Base-by-base conservation (phyloP, 2,329 filamentous ascomycete genomes). In the Akanthomyces lecanii region DNA sequence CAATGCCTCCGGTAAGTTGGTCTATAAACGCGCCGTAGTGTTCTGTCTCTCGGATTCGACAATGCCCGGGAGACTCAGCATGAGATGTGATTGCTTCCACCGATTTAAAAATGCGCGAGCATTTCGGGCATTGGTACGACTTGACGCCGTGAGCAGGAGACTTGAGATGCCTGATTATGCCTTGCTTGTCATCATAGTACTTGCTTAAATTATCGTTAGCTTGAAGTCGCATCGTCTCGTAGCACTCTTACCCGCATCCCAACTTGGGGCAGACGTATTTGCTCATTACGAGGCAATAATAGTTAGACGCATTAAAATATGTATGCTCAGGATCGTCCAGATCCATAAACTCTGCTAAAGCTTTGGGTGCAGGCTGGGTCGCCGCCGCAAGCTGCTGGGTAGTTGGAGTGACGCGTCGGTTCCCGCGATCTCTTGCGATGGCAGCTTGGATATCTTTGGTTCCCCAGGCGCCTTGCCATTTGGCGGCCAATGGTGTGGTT, bases 1-100 rank as follows among this genome's bases (percentile, higher is more conserved):
- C 65, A 52, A 75, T 65, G 0, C 74, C 73, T 6, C 65, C 73
- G 0, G 73, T 73, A 36, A 75, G 62, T 62, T 75, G 73, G 54
- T 75, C 70, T 52, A 75, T 56, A 48, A 69, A 75, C 0, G 68
- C 65, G 3, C 67, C 66, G 48, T 70, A 52, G 7, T 56, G 47
- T 11, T 53, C 38, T n/a, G 63, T 50, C n/a, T 50, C 60, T 18
- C 47, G 47, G n/a, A 64, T 33, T 14, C 52, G 33, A 47, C 60
- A 62, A 12, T 45, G 33, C 5, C 63, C 33, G 62, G 64, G 56
- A 60, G 53, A 52, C 36, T 59, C 47, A 25, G 21, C 47, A n/a
- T 59, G 47, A 18, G 14, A 64, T 54, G n/a, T 45, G 16, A 48
- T 51, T 16, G 55, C 53, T n/a, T 64, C 50, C 18, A 23, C 25